phyloP scores from a whole-genome alignment of 2,329 filamentous ascomycete species.

The Dactylellina sp. region DNA sequence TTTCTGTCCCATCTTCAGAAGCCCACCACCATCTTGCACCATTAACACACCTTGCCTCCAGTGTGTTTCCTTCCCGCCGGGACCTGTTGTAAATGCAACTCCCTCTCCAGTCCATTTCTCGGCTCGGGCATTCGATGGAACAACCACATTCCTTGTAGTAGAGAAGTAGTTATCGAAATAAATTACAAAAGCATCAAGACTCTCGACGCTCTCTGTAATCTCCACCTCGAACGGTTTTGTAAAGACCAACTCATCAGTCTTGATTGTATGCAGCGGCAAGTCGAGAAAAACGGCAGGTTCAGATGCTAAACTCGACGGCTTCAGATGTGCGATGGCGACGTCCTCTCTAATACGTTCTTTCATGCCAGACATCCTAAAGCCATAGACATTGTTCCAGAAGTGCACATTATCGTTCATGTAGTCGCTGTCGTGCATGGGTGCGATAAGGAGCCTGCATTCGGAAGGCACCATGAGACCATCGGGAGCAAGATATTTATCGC shows the following conservation, averaged over 20 bases:
- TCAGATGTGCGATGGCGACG: slow-evolving; percentile 79
- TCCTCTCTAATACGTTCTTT: slow-evolving; percentile 83
- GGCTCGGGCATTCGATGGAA: slow-evolving; percentile 70
- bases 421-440: slow-evolving; percentile 80
- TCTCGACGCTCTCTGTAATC: slow-evolving; percentile 73
- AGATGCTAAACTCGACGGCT: slow-evolving; percentile 72
- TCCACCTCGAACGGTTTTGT: slow-evolving; percentile 74
- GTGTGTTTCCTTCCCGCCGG: slow-evolving; percentile 79
- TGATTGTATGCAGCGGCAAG: slow-evolving; percentile 80
- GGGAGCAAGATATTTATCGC: slow-evolving; percentile 84
- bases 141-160: slow-evolving; percentile 68
- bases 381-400: slow-evolving; percentile 94
- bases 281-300: slow-evolving; percentile 75
- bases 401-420: slow-evolving; percentile 81
- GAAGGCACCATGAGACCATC: slow-evolving; percentile 87
- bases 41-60: slow-evolving; percentile 88
- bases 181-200: slow-evolving; percentile 85
- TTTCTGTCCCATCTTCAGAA: slow-evolving; percentile 69
- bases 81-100: slow-evolving; percentile 89
- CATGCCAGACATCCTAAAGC: slow-evolving; percentile 95
- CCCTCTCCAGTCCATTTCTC: slow-evolving; percentile 72
- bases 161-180: slow-evolving; percentile 97
- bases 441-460: slow-evolving; percentile 83
- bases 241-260: slow-evolving; percentile 79
- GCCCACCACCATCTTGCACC: slow-evolving; percentile 69